Evolutionary conservation across 768 basidiomycete genomes (phyloP), one percentile per base, ranked within the genome.

Genomic region (Hysterangium stoloniferum): DNA sequence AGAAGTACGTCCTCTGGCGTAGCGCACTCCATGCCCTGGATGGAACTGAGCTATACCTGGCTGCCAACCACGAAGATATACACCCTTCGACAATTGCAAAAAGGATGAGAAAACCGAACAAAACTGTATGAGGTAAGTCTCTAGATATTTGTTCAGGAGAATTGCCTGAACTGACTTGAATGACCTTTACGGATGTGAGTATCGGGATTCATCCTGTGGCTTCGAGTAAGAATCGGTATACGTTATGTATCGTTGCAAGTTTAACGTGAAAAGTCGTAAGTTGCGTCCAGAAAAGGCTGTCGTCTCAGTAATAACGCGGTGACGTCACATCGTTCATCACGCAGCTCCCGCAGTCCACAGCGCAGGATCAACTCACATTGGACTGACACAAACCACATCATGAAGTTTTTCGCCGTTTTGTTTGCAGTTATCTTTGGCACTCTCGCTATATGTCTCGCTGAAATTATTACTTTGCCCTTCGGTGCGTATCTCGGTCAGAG

Each of bases 31-130:
- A 74, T 46, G 67, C 68, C 60, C 68, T 76, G 68, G 84, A 72
- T 64, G 77, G 70, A 55, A 73, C 68, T 25, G 64, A 50, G 62
- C 82, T 78, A 69, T 78, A 90, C 37, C 68, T 71, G 12, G 80
- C 68, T 6, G 76, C 74, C 37, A 92, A 71, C 78, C 83, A 91
- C 4, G 86, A 81, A 3, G 88, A 72, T 55, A 87, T 77, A 57
- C 68, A 15, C 47, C 82, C 85, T 71, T 85, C 78, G 55, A 88
- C 77, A 57, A 84, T 74, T 28, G 74, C 72, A 63, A 84, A 78
- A 38, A 82, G n/a, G 45, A 82, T 66, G 50, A 80, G 66, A 51
- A 81, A 57, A 47, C 71, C 66, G 59, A 82, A 75, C 54, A 76
- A 68, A 60, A 77, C 75, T 77, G 52, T 5, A 56, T 28, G 44